Evolutionary conservation across 2,329 filamentous ascomycete species (phyloP), one percentile per base, ranked within the genome.

Genomic region (Fusarium abutilonis): DNA sequence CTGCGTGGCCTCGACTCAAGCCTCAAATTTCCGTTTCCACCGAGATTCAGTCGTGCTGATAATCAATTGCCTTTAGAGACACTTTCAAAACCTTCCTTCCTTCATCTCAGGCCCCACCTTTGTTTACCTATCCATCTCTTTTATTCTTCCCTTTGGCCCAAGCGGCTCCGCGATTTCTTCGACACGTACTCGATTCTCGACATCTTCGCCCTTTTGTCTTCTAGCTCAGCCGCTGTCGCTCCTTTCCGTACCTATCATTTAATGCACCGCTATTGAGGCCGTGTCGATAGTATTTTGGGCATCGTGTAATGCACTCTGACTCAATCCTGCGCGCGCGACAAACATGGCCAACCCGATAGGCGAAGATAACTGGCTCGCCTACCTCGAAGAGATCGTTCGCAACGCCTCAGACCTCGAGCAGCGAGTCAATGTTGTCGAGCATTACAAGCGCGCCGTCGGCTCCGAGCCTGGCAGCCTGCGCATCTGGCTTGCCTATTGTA

Each of bases 311-410:
- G 70, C 68, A 60, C 64, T 48, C 43, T 53, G 51, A 41, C 51
- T 15, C 41, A 47, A 52, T 60, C 50, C 54, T 54, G 36, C 59
- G 50, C 56, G 48, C 56, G 58, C 63, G 40, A 69, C 57, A 44
- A 78, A 61, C 56, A 83, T 83, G 80, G 78, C 77, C 69, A 80
- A 74, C 51, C 88, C 89, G 41, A 82, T 92, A 66, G 90, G 90
- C 69, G 91, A 95, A 79, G 86, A 90, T 56, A 84, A 84, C 73
- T 95, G 91, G 91, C 76, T 90, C 66, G 89, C 90, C 68, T 91
- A 90, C 76, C 83, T 94, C 64, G 86, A 91, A 60, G 91, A 93
- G 74, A 85, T 90, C 67, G 85, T 83, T 53, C 79, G 83, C 75
- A 78, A 80, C 77, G 79, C 89, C 72, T 73, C 79, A 71, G 78